These are phyloP conservation scores for Amaranthus cruentus DNA, from an alignment of 148 eudicot genomes.

Conservation along the genomic window DNA sequence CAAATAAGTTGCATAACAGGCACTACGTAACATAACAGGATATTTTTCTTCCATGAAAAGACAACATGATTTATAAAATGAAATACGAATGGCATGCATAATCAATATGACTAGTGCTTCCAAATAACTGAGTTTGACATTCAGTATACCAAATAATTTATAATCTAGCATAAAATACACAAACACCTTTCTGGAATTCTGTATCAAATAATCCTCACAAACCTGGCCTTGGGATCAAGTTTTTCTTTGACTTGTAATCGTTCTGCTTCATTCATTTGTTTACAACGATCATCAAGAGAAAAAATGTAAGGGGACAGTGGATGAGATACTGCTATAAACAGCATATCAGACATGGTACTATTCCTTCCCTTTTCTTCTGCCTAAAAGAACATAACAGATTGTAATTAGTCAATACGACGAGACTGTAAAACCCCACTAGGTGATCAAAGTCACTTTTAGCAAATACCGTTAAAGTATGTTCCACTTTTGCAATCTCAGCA, in stretches of 20 bases:
- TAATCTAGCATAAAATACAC: not conserved
- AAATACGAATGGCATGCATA: not conserved
- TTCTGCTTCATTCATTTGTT: conserved; percentile 55
- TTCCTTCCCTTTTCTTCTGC: conserved; percentile 89
- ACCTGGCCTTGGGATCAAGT: conserved; percentile 81
- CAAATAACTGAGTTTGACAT: not conserved
- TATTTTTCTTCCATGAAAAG: too few relatives aligned
- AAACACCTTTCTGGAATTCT: not conserved
- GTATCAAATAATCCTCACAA: conserved; percentile 21
- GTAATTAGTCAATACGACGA: not conserved
- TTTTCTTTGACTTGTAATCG: conserved; percentile 48
- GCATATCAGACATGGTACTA: conserved; percentile 72
- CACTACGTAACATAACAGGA: too few relatives aligned
- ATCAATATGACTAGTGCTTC: not conserved
- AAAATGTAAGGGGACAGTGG: conserved; percentile 79
- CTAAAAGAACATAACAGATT: conserved; percentile 28
- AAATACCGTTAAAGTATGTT: conserved; percentile 73
- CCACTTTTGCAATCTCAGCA: conserved; percentile 73
- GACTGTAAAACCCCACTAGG: not conserved
- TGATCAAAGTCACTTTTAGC: not conserved
- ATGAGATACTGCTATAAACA: conserved; percentile 75
- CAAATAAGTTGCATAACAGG: too few relatives aligned
- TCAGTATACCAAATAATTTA: not conserved
- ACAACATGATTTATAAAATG: not conserved
- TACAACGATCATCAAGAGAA: conserved; percentile 83